Evolutionary conservation across 2,329 filamentous ascomycete genomes (phyloP).

Genomic region (Microcyclospora tardicrescens): DNA sequence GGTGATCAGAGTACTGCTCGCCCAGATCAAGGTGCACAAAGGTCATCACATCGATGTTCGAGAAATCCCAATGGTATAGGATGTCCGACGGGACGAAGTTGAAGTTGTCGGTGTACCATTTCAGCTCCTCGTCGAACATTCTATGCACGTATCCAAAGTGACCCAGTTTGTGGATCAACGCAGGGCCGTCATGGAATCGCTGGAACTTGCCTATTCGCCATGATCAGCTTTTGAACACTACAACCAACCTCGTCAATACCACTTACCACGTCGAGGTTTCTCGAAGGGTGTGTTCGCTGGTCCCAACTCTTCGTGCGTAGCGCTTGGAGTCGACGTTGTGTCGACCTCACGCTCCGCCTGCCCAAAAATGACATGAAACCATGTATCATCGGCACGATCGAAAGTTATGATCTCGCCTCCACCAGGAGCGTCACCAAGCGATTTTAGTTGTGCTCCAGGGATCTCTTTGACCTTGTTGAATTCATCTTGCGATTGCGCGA

Average conservation of each 20-base stretch:
- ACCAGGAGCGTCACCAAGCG: slow-evolving; percentile 21
- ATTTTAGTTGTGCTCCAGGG: too few relatives aligned
- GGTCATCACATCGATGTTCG: slow-evolving; percentile 29
- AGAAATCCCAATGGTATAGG: slow-evolving; percentile 21
- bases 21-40: slow-evolving; percentile 45
- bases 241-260: too few relatives aligned
- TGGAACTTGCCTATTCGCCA: too few relatives aligned
- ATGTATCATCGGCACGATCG: too few relatives aligned
- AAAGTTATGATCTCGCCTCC: slow-evolving; percentile 20
- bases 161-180: slow-evolving; percentile 32
- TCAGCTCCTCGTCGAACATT: slow-evolving; percentile 23
- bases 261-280: too few relatives aligned
- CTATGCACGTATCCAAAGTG: slow-evolving; percentile 31
- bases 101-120: slow-evolving; percentile 33
- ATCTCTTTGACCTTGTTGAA: too few relatives aligned
- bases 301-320: too few relatives aligned
- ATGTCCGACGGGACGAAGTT: slow-evolving; percentile 34
- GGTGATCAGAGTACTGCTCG: slow-evolving; percentile 37
- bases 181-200: slow-evolving; percentile 29
- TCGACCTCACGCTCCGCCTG: too few relatives aligned
- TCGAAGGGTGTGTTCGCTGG: too few relatives aligned
- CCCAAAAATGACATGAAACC: too few relatives aligned
- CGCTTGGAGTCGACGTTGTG: too few relatives aligned
- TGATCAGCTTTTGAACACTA: too few relatives aligned
- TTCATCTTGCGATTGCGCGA: slow-evolving; percentile 14